Conservation (phyloP, 2,329 filamentous ascomycete species). For the Fusarium sp. region DNA sequence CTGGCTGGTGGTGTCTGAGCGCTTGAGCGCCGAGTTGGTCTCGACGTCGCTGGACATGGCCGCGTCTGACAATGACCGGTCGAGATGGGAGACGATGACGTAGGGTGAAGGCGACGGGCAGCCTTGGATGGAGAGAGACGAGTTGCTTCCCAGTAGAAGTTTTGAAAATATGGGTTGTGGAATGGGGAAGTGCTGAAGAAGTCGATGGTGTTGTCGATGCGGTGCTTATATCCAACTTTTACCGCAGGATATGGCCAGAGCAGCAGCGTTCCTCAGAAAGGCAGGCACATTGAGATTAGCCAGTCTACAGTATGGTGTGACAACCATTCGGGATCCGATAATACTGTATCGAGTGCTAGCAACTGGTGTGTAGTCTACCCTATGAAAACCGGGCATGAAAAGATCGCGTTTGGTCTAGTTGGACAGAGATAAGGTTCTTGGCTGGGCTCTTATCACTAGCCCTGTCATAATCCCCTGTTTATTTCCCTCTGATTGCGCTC, state of each 20-base stretch:
- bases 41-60: slow-evolving; percentile 45
- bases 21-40: slow-evolving; percentile 41
- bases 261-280: slow-evolving; percentile 21
- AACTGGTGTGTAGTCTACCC: slow-evolving; percentile 1
- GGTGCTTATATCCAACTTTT: slow-evolving; percentile 32
- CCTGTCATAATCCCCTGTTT: slow-evolving; percentile 18
- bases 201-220: slow-evolving; percentile 4
- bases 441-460: slow-evolving; percentile 33
- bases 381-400: slow-evolving; percentile 26
- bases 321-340: slow-evolving; percentile 15
- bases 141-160: neutral
- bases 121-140: slow-evolving; percentile 11
- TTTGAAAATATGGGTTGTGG: neutral
- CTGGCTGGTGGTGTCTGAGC: slow-evolving; percentile 40
- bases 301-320: slow-evolving; percentile 28
- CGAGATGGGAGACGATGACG: slow-evolving; percentile 28
- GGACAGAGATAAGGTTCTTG: slow-evolving; percentile 20
- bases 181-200: neutral
- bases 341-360: slow-evolving; percentile 17
- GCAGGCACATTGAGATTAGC: slow-evolving; percentile 5
- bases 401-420: slow-evolving; percentile 29
- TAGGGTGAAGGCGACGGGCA: slow-evolving; percentile 38
- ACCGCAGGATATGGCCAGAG: slow-evolving; percentile 23
- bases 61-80: slow-evolving; percentile 39
- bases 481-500: neutral